These are phyloP conservation scores for Cercophora sp. DNA, from an alignment of 495 filamentous ascomycete genomes.

Conservation along the genomic window DNA sequence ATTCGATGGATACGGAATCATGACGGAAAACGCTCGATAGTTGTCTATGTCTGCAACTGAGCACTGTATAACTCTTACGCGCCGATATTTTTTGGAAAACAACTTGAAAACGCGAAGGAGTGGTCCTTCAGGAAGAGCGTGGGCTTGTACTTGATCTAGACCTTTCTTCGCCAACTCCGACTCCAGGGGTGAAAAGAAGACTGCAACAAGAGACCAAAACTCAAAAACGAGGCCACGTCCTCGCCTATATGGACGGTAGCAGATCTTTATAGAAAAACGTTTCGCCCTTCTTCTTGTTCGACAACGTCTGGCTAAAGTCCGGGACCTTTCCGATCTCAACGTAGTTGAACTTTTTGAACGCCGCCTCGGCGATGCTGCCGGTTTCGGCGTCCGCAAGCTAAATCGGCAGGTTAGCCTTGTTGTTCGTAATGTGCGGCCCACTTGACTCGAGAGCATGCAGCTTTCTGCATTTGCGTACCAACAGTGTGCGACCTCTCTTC, in stretches of 20 bases:
- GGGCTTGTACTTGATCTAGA: not conserved
- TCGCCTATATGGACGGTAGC: too few species aligned
- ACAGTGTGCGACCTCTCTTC: conserved; percentile 30
- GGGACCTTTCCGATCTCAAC: conserved; percentile 35
- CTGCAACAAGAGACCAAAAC: not conserved
- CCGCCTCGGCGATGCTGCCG: conserved; percentile 30
- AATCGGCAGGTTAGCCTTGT: not conserved
- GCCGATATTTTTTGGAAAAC: conserved; percentile 1
- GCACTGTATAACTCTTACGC: too few species aligned
- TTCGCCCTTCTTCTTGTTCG: conserved; percentile 30
- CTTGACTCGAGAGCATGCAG: not conserved
- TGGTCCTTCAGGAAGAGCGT: not conserved
- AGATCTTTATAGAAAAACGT: conserved; percentile 41
- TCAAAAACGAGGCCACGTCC: too few species aligned
- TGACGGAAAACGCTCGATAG: too few species aligned
- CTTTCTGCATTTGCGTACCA: conserved; percentile 23
- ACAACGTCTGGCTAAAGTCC: conserved; percentile 26
- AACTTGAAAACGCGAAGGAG: too few species aligned
- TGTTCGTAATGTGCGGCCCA: not conserved
- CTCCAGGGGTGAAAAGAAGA: not conserved
- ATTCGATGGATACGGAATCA: too few species aligned
- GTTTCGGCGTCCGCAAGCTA: conserved; percentile 34
- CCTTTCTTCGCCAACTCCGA: not conserved
- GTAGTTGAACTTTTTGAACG: conserved; percentile 36
- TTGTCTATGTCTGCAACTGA: too few species aligned